Evolutionary conservation across 106 monocot species (phyloP).

Genomic region (Gastrodia elata): DNA sequence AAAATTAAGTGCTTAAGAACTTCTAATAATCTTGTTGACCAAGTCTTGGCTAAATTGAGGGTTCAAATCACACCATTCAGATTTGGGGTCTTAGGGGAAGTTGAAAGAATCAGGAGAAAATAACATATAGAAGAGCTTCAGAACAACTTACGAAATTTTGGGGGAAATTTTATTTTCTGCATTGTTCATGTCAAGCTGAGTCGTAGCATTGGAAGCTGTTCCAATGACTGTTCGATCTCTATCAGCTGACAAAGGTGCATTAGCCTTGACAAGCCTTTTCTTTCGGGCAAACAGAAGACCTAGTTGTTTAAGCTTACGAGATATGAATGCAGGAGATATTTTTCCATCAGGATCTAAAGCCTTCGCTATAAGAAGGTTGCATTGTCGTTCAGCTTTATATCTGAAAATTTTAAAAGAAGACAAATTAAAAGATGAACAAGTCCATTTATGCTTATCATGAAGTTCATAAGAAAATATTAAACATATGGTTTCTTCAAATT

Average conservation of each 20-base stretch:
- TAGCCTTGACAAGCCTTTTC: slow-evolving; percentile 15
- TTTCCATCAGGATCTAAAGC: slow-evolving; percentile 52
- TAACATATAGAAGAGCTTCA: too few relatives aligned
- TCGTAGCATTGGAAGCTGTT: not conserved
- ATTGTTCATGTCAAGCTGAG: not conserved
- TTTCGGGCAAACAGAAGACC: slow-evolving; percentile 35
- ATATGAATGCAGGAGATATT: slow-evolving; percentile 56
- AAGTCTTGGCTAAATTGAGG: too few relatives aligned
- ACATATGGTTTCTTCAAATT: not conserved
- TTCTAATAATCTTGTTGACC: too few relatives aligned
- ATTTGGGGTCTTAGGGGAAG: too few relatives aligned
- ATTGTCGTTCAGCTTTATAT: slow-evolving; percentile 53
- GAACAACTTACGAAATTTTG: slow-evolving; percentile 1
- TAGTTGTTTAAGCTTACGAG: slow-evolving; percentile 53
- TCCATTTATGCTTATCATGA: not conserved
- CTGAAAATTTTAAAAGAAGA: slow-evolving; percentile 17
- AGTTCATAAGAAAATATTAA: not conserved
- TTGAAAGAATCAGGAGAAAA: too few relatives aligned
- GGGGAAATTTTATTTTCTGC: not conserved
- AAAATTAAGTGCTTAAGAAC: not conserved
- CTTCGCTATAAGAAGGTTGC: slow-evolving; percentile 55
- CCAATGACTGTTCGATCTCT: not conserved
- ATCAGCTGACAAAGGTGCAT: not conserved
- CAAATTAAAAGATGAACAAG: slow-evolving; percentile 1
- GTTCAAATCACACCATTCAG: too few relatives aligned